Evolutionary conservation across 1,139 yeast genomes (phyloP).

Genomic region (Hansenula sp.): DNA sequence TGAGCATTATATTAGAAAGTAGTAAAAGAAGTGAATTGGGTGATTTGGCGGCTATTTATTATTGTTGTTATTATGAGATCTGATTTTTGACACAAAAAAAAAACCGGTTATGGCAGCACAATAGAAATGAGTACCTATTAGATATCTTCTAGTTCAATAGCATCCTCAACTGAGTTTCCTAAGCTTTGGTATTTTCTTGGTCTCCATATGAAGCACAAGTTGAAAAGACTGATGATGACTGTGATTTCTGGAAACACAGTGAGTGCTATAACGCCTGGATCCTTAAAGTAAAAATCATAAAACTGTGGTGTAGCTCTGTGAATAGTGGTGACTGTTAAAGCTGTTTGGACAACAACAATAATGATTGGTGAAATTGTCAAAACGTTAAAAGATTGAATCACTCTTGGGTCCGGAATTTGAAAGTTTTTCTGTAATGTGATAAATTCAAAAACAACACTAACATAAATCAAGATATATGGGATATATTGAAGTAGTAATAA

Average conservation of each 20-base stretch:
- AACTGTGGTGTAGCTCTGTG: neutral
- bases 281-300: neutral
- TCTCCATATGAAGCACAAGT: neutral
- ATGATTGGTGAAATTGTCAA: neutral
- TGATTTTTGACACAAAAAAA: no score
- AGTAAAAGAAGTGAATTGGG: no score
- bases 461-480: neutral
- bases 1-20: no score
- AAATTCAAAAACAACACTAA: neutral
- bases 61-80: no score
- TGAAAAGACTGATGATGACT: neutral
- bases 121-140: no score
- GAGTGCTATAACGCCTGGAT: neutral
- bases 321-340: neutral
- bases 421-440: neutral
- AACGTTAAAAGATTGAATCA: neutral
- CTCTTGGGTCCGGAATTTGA: neutral
- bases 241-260: neutral
- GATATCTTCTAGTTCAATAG: neutral
- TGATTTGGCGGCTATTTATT: no score
- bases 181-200: neutral
- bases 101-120: no score
- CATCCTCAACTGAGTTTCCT: neutral
- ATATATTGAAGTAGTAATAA: neutral
- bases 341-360: neutral